A percentile compares a stretch with the other conserved stretches of the same genome.
Conservation (phyloP, 2,329 filamentous ascomycete genomes). For the Orbilia javanica region DNA sequence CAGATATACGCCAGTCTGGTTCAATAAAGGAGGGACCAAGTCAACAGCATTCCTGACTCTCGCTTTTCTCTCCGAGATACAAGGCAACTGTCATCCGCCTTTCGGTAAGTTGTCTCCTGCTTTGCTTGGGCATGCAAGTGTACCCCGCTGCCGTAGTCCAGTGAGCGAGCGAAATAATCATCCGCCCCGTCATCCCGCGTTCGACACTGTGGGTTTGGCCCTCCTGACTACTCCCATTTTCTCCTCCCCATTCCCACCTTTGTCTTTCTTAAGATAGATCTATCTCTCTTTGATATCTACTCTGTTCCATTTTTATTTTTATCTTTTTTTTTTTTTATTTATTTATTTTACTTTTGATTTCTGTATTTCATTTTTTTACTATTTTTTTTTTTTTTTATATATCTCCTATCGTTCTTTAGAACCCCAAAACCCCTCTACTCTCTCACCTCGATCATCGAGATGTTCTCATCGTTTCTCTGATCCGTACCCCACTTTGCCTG, state of each 20-base stretch:
- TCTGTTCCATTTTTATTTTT: not conserved
- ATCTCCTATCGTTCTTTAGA: not conserved
- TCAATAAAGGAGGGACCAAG: constrained; percentile 6
- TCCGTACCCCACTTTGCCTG: constrained; percentile 24
- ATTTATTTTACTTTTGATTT: too few species aligned
- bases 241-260: not conserved
- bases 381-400: not conserved
- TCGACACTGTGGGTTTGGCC: constrained; percentile 12
- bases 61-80: constrained; percentile 7
- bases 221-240: constrained; percentile 7
- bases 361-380: not conserved
- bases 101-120: constrained; percentile 21
- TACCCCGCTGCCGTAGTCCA: constrained; percentile 20
- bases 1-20: not conserved
- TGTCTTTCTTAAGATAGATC: not conserved
- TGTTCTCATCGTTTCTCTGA: constrained; percentile 12
- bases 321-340: not conserved
- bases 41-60: constrained; percentile 15
- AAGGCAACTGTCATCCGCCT: constrained; percentile 3
- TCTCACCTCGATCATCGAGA: constrained; percentile 19
- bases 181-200: constrained; percentile 29
- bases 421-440: not conserved
- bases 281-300: not conserved
- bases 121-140: constrained; percentile 4
- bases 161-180: constrained; percentile 42